Percentiles rank a stretch among this genome's conserved stretches.
Evolutionary conservation across 306 rosid genomes (phyloP).

Genomic region (Vicia villosa): DNA sequence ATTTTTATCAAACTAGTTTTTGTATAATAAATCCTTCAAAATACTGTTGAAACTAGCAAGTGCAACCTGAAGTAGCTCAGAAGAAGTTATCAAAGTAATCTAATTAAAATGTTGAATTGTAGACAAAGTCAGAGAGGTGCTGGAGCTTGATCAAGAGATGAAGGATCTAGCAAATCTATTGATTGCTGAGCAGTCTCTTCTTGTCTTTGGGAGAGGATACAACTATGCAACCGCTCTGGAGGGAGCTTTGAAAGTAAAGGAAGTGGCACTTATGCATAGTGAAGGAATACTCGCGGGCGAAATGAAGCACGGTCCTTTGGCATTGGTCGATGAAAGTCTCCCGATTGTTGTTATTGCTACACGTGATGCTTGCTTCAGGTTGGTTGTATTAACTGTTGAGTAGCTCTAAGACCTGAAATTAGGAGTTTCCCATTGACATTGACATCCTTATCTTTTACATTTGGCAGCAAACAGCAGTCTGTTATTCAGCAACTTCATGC

Average conservation of each 20-base stretch:
- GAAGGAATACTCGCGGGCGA: conserved; percentile 99
- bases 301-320: conserved; percentile 99
- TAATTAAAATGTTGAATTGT: conserved; percentile 31
- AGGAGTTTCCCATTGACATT: conserved; percentile 35
- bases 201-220: conserved; percentile 95
- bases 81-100: conserved; percentile 27
- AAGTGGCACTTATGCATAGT: conserved; percentile 97
- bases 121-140: conserved; percentile 90
- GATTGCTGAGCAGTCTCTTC: conserved; percentile 95
- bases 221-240: conserved; percentile 95
- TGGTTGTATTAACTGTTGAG: conserved; percentile 35
- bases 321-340: conserved; percentile 94
- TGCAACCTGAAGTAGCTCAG: conserved; percentile 24
- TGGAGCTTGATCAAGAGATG: conserved; percentile 88
- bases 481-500: conserved; percentile 99
- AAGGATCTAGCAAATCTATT: conserved; percentile 82
- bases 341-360: conserved; percentile 89
- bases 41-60: conserved; percentile 34
- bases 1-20: conserved; percentile 3
- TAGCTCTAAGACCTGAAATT: conserved; percentile 24
- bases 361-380: conserved; percentile 97
- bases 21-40: conserved; percentile 16
- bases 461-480: conserved; percentile 95
- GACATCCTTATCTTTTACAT: conserved; percentile 20
- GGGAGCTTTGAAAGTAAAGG: conserved; percentile 98